A percentile compares a stretch with the other conserved stretches of the same genome.
These are phyloP conservation scores for Picocystis sp. DNA, from an alignment of 163 green algal genomes.

Conservation along the genomic window DNA sequence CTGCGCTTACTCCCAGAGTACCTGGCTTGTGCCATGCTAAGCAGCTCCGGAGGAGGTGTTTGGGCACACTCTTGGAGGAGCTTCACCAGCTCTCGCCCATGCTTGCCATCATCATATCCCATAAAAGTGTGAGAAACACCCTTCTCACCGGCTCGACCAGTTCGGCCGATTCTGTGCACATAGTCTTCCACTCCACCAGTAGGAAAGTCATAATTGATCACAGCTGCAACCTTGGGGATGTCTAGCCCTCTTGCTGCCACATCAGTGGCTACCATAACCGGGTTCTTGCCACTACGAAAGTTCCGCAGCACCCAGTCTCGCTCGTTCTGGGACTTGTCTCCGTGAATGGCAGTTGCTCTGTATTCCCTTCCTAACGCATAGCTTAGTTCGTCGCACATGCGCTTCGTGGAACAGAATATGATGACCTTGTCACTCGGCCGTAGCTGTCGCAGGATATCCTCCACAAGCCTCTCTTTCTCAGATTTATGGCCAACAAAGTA, in stretches of 20 bases:
- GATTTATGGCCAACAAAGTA: slow-evolving; percentile 16
- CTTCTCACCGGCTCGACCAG: slow-evolving; percentile 67
- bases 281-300: slow-evolving; percentile 55
- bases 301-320: slow-evolving; percentile 84
- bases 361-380: slow-evolving; percentile 34
- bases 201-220: slow-evolving; percentile 83
- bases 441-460: slow-evolving; percentile 29
- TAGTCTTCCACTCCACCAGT: slow-evolving; percentile 67
- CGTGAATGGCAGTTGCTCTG: slow-evolving; percentile 73
- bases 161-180: slow-evolving; percentile 93
- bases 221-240: slow-evolving; percentile 63
- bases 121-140: slow-evolving; percentile 78
- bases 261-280: slow-evolving; percentile 89
- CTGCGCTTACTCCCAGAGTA: slow-evolving; percentile 1
- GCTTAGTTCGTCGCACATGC: slow-evolving; percentile 53
- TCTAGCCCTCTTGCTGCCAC: slow-evolving; percentile 82
- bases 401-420: slow-evolving; percentile 77
- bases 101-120: slow-evolving; percentile 46
- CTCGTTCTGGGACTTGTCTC: slow-evolving; percentile 92
- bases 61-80: slow-evolving; percentile 53
- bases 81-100: slow-evolving; percentile 48
- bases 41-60: slow-evolving; percentile 35
- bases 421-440: slow-evolving; percentile 42
- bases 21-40: slow-evolving; percentile 25
- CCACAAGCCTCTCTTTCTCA: slow-evolving; percentile 9